Evolutionary conservation across 768 basidiomycete genomes (phyloP).

Genomic region (Russula dissimulans): DNA sequence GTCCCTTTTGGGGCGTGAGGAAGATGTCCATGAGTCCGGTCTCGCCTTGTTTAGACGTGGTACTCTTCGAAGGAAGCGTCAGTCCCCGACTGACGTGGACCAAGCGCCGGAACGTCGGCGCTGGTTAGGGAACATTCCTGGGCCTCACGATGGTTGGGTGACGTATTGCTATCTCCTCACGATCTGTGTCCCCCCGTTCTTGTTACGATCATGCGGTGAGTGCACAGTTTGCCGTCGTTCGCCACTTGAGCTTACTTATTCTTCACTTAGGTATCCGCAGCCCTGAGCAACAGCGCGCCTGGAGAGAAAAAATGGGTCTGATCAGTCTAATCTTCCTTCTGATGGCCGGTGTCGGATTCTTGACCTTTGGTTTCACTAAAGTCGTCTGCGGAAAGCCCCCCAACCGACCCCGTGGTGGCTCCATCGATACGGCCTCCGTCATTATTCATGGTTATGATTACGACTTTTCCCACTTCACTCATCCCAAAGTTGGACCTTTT

Average conservation of each 20-base stretch:
- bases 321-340: slow-evolving; percentile 67
- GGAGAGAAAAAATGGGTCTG: slow-evolving; percentile 97
- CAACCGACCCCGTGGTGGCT: slow-evolving; percentile 73
- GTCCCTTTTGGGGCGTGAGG: slow-evolving; percentile 82
- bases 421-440: slow-evolving; percentile 67
- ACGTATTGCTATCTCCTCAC: slow-evolving; percentile 86
- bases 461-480: slow-evolving; percentile 79
- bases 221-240: slow-evolving; percentile 13
- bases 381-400: slow-evolving; percentile 85
- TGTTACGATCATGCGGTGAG: slow-evolving; percentile 74
- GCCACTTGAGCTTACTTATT: not conserved
- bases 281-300: slow-evolving; percentile 90
- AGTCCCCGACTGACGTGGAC: slow-evolving; percentile 34
- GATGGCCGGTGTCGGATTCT: slow-evolving; percentile 93
- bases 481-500: slow-evolving; percentile 68
- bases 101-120: slow-evolving; percentile 33
- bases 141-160: slow-evolving; percentile 93
- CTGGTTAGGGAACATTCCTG: slow-evolving; percentile 71
- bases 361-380: slow-evolving; percentile 97
- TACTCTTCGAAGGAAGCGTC: slow-evolving; percentile 65
- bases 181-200: slow-evolving; percentile 65
- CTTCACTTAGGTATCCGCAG: slow-evolving; percentile 61
- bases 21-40: slow-evolving; percentile 87
- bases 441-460: slow-evolving; percentile 94
- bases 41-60: slow-evolving; percentile 86